A percentile compares a stretch with the other conserved stretches of the same genome.
Conservation (phyloP, 176 grass and related monocot genomes). For the Elaeis guineensis region DNA sequence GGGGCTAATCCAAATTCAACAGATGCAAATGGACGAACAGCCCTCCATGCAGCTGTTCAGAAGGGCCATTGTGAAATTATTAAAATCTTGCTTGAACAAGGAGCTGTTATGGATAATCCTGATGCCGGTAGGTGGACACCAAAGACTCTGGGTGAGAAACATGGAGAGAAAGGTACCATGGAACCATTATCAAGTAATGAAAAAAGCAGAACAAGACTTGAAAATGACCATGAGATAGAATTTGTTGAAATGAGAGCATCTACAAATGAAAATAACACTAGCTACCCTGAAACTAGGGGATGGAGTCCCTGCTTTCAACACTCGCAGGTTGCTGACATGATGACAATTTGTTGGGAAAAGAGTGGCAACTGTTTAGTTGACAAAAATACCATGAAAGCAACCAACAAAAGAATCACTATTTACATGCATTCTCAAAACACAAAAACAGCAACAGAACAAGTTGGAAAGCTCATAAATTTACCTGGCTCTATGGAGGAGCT, state of each 20-base stretch:
- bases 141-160: neutral
- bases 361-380: neutral
- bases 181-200: neutral
- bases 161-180: neutral
- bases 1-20: neutral
- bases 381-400: neutral
- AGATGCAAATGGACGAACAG: neutral
- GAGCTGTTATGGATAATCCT: neutral
- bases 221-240: neutral
- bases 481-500: conserved; percentile 17
- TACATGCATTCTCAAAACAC: conserved; percentile 7
- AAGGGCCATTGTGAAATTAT: neutral
- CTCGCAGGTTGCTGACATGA: too few species aligned
- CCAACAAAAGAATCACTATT: conserved; percentile 17
- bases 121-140: conserved; percentile 1
- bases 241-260: neutral
- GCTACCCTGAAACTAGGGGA: neutral
- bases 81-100: neutral
- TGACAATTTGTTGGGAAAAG: too few species aligned
- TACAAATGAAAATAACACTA: neutral
- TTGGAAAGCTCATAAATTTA: conserved; percentile 13
- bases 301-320: too few species aligned
- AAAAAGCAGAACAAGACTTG: neutral
- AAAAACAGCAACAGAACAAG: neutral
- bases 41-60: neutral